These are phyloP conservation scores for Phytopythium helicoides DNA, from an alignment of 352 stramenopile genomes.

Conservation along the genomic window DNA sequence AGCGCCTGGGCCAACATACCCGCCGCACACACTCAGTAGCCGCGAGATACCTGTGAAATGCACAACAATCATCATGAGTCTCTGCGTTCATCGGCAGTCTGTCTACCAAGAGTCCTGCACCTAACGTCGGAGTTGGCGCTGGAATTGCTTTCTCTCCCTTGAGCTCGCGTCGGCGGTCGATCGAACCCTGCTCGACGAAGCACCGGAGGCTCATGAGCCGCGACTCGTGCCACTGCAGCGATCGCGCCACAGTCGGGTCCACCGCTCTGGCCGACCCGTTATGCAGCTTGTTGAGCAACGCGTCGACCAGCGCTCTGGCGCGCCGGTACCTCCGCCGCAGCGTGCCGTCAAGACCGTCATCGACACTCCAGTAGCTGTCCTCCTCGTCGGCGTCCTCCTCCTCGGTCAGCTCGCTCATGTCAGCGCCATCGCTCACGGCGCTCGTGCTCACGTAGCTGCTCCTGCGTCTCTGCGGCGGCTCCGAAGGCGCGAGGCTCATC, in stretches of 20 bases:
- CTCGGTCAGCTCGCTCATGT: not conserved
- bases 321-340: conserved; percentile 40
- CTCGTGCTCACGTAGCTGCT: not conserved
- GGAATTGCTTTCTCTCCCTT: conserved; percentile 28
- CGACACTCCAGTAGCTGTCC: conserved; percentile 1
- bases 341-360: not conserved
- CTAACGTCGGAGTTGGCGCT: not conserved
- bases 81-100: too few species aligned
- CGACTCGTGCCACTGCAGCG: conserved; percentile 50
- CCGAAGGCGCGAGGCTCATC: not conserved
- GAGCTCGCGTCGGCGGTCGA: conserved; percentile 38
- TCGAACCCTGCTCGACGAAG: conserved; percentile 65
- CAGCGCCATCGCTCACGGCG: not conserved
- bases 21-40: conserved; percentile 51
- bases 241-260: conserved; percentile 60
- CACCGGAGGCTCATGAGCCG: conserved; percentile 67
- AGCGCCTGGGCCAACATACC: conserved; percentile 40
- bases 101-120: not conserved
- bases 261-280: conserved; percentile 64
- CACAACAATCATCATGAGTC: not conserved
- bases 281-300: conserved; percentile 74
- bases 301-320: conserved; percentile 47
- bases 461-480: not conserved
- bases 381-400: not conserved
- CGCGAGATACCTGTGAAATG: conserved; percentile 6